Evolutionary conservation across 306 rosid species (phyloP), one percentile per base, ranked within the genome.

Genomic region (Cicer yamashitae): DNA sequence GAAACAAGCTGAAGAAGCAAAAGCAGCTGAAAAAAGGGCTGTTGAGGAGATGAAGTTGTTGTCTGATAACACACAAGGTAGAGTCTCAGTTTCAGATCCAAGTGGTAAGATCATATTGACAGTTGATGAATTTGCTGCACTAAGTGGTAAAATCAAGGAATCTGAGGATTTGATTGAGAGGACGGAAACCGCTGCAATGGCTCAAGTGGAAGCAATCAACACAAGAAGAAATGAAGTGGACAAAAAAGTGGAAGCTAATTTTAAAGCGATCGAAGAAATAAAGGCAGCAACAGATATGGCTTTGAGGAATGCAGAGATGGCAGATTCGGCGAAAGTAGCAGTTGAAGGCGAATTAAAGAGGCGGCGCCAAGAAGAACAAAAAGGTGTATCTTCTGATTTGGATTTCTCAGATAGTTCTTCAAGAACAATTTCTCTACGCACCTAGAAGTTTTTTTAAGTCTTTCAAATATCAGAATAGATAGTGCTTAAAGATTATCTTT

Each of bases 231-330:
- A 1, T 11, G 96, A 89, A 77, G 85, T 82, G 10, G 86, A 80
- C 12, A 87, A 59, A 38, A 94, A 84, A 46, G 50, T 89, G 43
- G 96, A 90, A 68, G 96, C 92, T 40, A 88, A 88, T 63, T 73
- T 89, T 63, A 89, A 69, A 79, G 93, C 96, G 5, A 90, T 92
- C 12, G 96, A 92, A 70, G 96, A 92, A 75, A 92, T 94, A 22
- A 85, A 88, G 61, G 79, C 74, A 14, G 99, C 98, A 54, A 92
- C 96, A 20, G 89, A 90, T n/a, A 44, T 92, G 77, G 99, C 96
- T 58, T 43, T 94, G 73, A 89, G 75, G 78, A 85, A 86, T 7
- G 96, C 99, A 56, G 96, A 90, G 76, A 82, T 84, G 87, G 96
- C 96, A 6, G 96, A 90, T 45, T 75, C 91, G 0, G 96, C 97